phyloP scores from a whole-genome alignment of 305 asterid genomes.

The Fraxinus dipetala region DNA sequence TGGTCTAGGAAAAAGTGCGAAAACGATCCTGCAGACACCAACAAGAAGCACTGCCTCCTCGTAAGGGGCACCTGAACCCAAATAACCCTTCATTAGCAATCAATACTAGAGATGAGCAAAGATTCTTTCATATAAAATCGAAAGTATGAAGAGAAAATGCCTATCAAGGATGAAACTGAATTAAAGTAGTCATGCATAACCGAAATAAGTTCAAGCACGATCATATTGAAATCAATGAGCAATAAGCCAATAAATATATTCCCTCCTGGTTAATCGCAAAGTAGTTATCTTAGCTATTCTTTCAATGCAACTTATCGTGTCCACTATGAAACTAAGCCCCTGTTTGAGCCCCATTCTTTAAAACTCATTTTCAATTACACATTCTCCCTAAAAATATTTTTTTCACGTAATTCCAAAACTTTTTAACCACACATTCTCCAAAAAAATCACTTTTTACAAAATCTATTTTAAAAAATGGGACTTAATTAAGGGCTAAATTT shows the following conservation, averaged over 20 bases:
- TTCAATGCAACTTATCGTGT: background rate
- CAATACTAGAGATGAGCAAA: background rate
- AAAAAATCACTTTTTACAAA: background rate
- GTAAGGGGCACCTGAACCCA: conserved; percentile 59
- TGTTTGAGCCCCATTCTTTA: background rate
- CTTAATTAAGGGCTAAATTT: background rate
- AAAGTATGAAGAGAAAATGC: background rate
- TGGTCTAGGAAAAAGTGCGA: conserved; percentile 89
- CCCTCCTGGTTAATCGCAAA: background rate
- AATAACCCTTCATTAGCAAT: conserved; percentile 22
- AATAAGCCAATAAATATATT: background rate
- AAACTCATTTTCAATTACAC: background rate
- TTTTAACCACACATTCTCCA: background rate
- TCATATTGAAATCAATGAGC: background rate
- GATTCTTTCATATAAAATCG: background rate
- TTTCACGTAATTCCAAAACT: background rate
- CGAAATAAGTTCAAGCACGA: background rate
- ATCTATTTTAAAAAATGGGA: background rate
- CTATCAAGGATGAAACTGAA: background rate
- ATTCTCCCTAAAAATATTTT: background rate
- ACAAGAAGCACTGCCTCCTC: conserved; percentile 61
- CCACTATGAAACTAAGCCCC: background rate
- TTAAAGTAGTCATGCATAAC: background rate
- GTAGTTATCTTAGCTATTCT: background rate
- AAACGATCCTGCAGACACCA: conserved; percentile 73